These are phyloP conservation scores for Termitomyces sp. DNA, from an alignment of 1,284 basidiomycete genomes.

Conservation along the genomic window DNA sequence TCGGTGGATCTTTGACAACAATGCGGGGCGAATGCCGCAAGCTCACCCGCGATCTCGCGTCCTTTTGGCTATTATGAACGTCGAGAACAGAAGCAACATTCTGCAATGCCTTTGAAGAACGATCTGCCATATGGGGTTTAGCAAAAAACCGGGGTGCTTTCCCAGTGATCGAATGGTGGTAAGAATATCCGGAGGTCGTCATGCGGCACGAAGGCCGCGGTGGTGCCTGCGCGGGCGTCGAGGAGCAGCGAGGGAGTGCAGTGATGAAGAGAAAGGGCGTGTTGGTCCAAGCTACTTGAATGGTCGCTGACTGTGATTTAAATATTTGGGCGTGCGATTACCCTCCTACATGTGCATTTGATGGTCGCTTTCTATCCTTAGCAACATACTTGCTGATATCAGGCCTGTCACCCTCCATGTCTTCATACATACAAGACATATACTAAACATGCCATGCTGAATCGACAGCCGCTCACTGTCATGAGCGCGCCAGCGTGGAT, in stretches of 20 bases:
- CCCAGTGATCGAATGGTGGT: constrained; percentile 16
- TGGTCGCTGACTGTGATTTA: background rate
- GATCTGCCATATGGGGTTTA: constrained; percentile 19
- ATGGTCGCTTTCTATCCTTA: constrained; percentile 13
- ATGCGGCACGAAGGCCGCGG: background rate
- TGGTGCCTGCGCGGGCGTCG: background rate
- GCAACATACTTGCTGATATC: constrained; percentile 5
- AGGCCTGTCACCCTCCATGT: constrained; percentile 3
- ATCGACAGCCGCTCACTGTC: constrained; percentile 10
- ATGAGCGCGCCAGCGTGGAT: background rate
- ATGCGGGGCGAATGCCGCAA: constrained; percentile 7
- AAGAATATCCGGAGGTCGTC: constrained; percentile 8
- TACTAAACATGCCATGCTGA: background rate
- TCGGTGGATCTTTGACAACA: constrained; percentile 19
- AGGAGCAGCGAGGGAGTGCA: background rate
- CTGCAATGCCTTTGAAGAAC: constrained; percentile 14
- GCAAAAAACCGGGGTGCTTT: constrained; percentile 11
- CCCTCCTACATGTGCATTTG: constrained; percentile 3
- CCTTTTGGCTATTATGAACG: constrained; percentile 5
- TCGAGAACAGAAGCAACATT: constrained; percentile 12
- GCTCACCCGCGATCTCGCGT: constrained; percentile 6
- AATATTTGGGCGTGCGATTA: constrained; percentile 2
- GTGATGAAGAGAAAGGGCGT: constrained; percentile 2
- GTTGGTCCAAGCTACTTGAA: background rate
- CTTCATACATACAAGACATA: background rate